These are phyloP conservation scores for Suaeda aralocaspica DNA, from an alignment of 148 eudicot species.

Conservation along the genomic window DNA sequence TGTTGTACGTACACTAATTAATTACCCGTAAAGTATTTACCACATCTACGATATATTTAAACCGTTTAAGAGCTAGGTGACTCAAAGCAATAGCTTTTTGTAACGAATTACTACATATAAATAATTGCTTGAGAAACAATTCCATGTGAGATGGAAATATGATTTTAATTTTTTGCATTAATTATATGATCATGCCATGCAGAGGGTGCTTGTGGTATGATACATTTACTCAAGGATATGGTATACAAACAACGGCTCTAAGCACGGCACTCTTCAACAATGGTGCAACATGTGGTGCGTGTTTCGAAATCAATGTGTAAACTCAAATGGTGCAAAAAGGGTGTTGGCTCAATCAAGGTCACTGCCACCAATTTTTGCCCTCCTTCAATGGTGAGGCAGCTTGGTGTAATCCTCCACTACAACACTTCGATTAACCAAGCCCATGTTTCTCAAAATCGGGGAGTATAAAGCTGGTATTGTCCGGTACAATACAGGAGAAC, in stretches of 20 bases:
- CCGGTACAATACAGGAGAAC: constrained; percentile 21
- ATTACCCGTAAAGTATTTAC: too few relatives aligned
- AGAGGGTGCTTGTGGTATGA: constrained; percentile 36
- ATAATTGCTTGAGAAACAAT: too few relatives aligned
- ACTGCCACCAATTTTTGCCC: constrained; percentile 33
- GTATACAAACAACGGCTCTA: constrained; percentile 27
- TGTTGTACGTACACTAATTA: too few relatives aligned
- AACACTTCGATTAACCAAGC: constrained; percentile 27
- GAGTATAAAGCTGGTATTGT: constrained; percentile 28
- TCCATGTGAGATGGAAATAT: too few relatives aligned
- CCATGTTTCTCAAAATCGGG: constrained; percentile 23
- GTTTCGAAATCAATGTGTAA: constrained; percentile 26
- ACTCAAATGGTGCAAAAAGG: constrained; percentile 24
- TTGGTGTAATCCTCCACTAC: constrained; percentile 27
- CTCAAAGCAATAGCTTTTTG: too few relatives aligned
- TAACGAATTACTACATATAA: too few relatives aligned
- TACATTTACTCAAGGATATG: constrained; percentile 15
- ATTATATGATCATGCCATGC: not conserved
- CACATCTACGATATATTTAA: too few relatives aligned
- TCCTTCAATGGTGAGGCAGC: constrained; percentile 19
- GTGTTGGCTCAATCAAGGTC: constrained; percentile 19
- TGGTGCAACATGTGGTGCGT: constrained; percentile 28
- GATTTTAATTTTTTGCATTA: too few relatives aligned
- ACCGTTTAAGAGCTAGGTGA: too few relatives aligned
- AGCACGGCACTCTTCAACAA: constrained; percentile 17